Conservation (phyloP, 1,284 basidiomycete species). For the Ustilago tritici region DNA sequence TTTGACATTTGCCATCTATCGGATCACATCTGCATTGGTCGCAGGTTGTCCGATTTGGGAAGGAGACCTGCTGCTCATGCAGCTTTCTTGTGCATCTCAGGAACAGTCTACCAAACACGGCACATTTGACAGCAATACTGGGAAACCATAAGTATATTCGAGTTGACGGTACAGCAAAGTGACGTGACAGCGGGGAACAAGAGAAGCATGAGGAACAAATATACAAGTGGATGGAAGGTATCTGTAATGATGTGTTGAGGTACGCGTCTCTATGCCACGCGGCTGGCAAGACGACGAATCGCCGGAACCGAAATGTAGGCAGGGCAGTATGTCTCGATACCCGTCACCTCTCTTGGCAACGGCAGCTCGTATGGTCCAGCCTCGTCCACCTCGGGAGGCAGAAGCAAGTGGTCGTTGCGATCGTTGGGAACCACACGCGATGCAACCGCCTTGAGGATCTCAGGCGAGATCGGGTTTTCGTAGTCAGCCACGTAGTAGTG, state of each 20-base stretch:
- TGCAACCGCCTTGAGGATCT: conserved; percentile 69
- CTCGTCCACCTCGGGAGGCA: conserved; percentile 69
- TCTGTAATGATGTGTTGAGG: background rate
- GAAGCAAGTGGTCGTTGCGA: conserved; percentile 67
- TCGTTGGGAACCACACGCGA: conserved; percentile 69
- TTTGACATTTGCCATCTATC: conserved; percentile 15
- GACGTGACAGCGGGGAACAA: conserved; percentile 3
- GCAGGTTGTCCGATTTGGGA: background rate
- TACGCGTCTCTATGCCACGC: conserved; percentile 58
- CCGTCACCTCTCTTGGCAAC: conserved; percentile 67
- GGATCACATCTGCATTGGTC: background rate
- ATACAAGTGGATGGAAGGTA: conserved; percentile 6
- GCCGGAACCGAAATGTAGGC: conserved; percentile 67
- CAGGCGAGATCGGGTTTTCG: conserved; percentile 73
- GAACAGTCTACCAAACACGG: background rate
- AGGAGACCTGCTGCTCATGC: background rate
- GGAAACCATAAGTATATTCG: background rate
- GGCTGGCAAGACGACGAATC: conserved; percentile 63
- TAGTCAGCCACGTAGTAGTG: conserved; percentile 99
- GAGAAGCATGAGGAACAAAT: conserved; percentile 2
- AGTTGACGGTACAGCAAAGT: conserved; percentile 2
- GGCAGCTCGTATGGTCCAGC: conserved; percentile 69
- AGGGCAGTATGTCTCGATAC: conserved; percentile 70
- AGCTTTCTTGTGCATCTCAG: background rate
- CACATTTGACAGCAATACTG: background rate